Base-by-base conservation (phyloP, 2,329 filamentous ascomycete species). In the Botrytis cinerea region DNA sequence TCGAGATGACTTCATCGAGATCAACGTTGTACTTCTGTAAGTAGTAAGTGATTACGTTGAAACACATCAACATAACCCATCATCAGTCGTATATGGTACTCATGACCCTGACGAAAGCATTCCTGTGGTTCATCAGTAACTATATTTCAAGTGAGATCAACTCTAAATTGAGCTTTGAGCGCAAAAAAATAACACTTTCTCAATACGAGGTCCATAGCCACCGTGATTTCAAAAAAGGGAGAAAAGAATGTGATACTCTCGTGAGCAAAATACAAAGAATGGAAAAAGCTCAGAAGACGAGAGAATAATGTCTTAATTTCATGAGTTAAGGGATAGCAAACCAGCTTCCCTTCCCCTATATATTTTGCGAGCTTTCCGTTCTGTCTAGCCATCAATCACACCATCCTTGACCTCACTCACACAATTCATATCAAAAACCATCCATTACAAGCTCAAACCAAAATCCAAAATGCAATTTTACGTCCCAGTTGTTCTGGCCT, bases 401-500 rank as follows among this genome's bases (percentile, higher is more conserved):
- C 59, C n/a, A 40, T 16, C 35, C 22, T 61, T 22, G 22, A 40
- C 59, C 25, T 40, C 35, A 38, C 40, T 40, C 22, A 40, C 35
- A 62, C 35, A 40, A 40, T 18, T 62, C 7, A n/a, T 40, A 62
- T 62, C 7, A 40, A 9, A 61, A 40, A 25, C 12, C 22, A 38
- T 54, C 8, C n/a, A 54, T 40, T 61, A 61, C 8, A 38, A 61
- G 14, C 32, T 38, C 22, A 61, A 3, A 5, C 5, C 12, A 2
- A 40, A 18, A 40, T 25, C 18, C 35, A 62, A 40, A 62, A 62
- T 62, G 60, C 60, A 62, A 40, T 62, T 62, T 25, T 62, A 62
- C 12, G n/a, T 62, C 35, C 35, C 60, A 62, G 35, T 22, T 9
- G 8, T 62, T 40, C 4, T 62, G 14, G 60, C 35, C 25, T 40